Evolutionary conservation across 2,329 filamentous ascomycete species (phyloP).

Genomic region (Aspergillus udagawae): DNA sequence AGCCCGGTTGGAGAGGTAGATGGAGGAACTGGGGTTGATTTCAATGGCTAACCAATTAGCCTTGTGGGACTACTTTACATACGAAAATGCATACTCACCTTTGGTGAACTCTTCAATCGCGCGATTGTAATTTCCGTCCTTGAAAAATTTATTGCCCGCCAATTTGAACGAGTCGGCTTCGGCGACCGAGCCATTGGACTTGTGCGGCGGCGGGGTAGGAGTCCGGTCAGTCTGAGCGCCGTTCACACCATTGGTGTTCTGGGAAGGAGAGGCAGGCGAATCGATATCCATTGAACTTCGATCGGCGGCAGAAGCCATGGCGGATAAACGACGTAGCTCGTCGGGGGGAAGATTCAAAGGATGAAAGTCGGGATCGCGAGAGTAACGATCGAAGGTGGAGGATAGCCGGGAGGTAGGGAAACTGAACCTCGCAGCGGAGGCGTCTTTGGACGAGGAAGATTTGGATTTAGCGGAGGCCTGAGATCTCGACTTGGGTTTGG

Average conservation of each 20-base stretch:
- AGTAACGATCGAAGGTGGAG: conserved; percentile 24
- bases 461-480: conserved; percentile 27
- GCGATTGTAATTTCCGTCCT: conserved; percentile 81
- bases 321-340: conserved; percentile 72
- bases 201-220: conserved; percentile 46
- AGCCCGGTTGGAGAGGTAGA: conserved; percentile 90
- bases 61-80: background rate
- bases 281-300: conserved; percentile 74
- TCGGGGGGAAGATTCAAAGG: conserved; percentile 88
- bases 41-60: conserved; percentile 65
- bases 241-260: conserved; percentile 36
- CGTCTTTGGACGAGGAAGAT: conserved; percentile 24
- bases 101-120: conserved; percentile 93
- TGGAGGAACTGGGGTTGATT: conserved; percentile 76
- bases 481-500: conserved; percentile 12
- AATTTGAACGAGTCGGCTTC: conserved; percentile 91
- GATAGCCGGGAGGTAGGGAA: conserved; percentile 9
- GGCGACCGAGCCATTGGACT: conserved; percentile 53
- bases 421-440: conserved; percentile 32
- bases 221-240: conserved; percentile 35
- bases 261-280: conserved; percentile 50
- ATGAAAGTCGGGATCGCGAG: conserved; percentile 61
- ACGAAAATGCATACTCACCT: conserved; percentile 55
- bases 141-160: conserved; percentile 94
- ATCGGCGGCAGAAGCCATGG: conserved; percentile 47